phyloP scores from a whole-genome alignment of 2,329 filamentous ascomycete species.

The Hymenoscyphus infarciens region DNA sequence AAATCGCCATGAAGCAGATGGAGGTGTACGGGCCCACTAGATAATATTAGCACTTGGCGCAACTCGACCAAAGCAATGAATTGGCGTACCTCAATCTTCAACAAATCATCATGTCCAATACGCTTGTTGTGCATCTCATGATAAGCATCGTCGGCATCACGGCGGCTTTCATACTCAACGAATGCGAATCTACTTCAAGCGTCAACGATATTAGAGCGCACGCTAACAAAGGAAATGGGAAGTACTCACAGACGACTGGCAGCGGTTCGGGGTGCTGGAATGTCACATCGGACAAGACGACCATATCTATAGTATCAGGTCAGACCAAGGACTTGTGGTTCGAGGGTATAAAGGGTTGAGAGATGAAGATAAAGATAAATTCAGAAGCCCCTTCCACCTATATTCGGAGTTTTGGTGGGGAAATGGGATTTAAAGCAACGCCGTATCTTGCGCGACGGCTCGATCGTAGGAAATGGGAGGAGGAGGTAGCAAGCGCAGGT shows the following conservation, averaged over 20 bases:
- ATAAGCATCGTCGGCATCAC: constrained; percentile 97
- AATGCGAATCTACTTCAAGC: constrained; percentile 75
- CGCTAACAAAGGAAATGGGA: constrained; percentile 20
- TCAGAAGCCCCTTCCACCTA: constrained; percentile 30
- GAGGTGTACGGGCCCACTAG: constrained; percentile 96
- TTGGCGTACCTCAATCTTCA: constrained; percentile 88
- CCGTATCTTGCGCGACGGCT: constrained; percentile 36
- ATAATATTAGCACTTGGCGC: constrained; percentile 10
- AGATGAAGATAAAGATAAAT: constrained; percentile 29
- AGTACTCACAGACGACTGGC: constrained; percentile 86
- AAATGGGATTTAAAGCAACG: constrained; percentile 30
- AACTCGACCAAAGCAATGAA: not conserved
- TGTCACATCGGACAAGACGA: constrained; percentile 95
- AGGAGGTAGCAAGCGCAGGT: constrained; percentile 38
- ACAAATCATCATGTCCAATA: constrained; percentile 82
- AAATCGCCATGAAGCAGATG: constrained; percentile 97
- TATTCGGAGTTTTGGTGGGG: constrained; percentile 25
- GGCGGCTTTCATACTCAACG: constrained; percentile 97
- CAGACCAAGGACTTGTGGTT: constrained; percentile 22
- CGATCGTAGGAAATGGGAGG: constrained; percentile 37
- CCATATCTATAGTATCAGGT: constrained; percentile 68
- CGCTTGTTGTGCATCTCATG: constrained; percentile 99
- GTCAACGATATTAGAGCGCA: constrained; percentile 36
- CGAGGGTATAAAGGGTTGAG: constrained; percentile 26
- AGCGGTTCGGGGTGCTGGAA: constrained; percentile 90